Base-by-base conservation (phyloP, 306 rosid species). In the Fagus sylvatica region DNA sequence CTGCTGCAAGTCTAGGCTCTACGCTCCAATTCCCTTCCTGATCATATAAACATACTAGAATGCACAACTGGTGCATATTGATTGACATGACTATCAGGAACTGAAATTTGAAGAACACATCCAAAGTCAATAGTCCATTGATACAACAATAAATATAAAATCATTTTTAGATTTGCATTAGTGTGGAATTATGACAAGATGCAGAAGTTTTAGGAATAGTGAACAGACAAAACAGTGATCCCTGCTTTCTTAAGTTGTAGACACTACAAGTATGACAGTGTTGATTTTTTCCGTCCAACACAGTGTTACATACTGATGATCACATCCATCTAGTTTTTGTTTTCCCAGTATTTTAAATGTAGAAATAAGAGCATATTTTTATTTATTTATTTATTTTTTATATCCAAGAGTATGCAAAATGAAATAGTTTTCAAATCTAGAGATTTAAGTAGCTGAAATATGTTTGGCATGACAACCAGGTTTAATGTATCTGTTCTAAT, bases 1-100 rank as follows among this genome's bases (percentile, higher is more conserved):
- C 92, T 19, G 96, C 98, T 5, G 96, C 98, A 43, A 95, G 97
- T 64, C 98, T 98, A 64, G 98, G 98, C 84, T 95, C 98, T 80
- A 92, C 85, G 74, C 88, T 95, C 98, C 97, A 95, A 77, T 92
- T 95, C 13, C 96, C 93, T 71, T 95, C 97, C 64, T 89, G 88
- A 75, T 95, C 98, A 66, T 88, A 95, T 61, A 95, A 80, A 95
- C 98, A 95, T 43, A 82, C 98, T 39, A 95, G 80, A 71, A 96
- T n/a, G 98, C 98, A 61, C 97, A 90, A 88, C 92, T 95, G 75
- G 98, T 92, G 96, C 98, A 92, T 81, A 22, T 22, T 22, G 28
- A 95, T 92, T 3, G 98, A 91, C 88, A 85, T 87, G 82, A 92
- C 79, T 67, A 80, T 84, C 75, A 95, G 90, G 86, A 95, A 89